Base-by-base conservation (phyloP, 2,329 filamentous ascomycete species). In the Periconia macrospinosa region DNA sequence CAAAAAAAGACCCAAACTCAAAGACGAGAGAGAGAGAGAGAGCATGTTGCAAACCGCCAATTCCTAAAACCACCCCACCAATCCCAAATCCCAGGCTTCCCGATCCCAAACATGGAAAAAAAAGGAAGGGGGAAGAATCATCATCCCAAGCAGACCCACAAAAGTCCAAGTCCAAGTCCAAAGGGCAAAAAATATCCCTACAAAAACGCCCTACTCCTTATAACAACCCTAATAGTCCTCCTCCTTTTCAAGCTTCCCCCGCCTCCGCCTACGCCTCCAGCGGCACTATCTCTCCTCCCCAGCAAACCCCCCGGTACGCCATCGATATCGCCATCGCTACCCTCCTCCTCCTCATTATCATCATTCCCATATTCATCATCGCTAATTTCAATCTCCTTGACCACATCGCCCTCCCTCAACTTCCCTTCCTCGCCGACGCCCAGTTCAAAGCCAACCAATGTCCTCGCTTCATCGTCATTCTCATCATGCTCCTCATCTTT, bases 161-260 rank as follows among this genome's bases (percentile, higher is more conserved):
- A 27, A 27, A 27, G 8, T 27, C 23, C 23, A 27, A 27, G 8
- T 5, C 23, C 23, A 27, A 27, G 23, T 8, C 23, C 23, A 27
- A 27, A 27, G 23, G 8, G 8, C 23, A 27, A 27, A 27, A 3
- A 37, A 13, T 33, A 3, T 3, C 15, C 47, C 60, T 55, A 71
- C 54, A 72, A 57, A 57, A 72, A 72, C 63, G 69, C 69, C 67
- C 69, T 63, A 13, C 65, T 69, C 60, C 68, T 42, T n/a, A 72
- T 71, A 47, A 71, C 54, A 40, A 70, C 61, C 47, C 67, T 56
- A 37, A 72, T 64, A 52, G 67, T 70, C 49, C 64, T 55, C 51
- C 61, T 68, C 54, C 69, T 54, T 54, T 61, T 67, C 5, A 70
- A 18, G 33, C 33, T 37, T 3, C 33, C 33, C 33, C 33, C 33